Base-by-base conservation (phyloP, 129 eudicot genomes). In the Artemisia argyi region DNA sequence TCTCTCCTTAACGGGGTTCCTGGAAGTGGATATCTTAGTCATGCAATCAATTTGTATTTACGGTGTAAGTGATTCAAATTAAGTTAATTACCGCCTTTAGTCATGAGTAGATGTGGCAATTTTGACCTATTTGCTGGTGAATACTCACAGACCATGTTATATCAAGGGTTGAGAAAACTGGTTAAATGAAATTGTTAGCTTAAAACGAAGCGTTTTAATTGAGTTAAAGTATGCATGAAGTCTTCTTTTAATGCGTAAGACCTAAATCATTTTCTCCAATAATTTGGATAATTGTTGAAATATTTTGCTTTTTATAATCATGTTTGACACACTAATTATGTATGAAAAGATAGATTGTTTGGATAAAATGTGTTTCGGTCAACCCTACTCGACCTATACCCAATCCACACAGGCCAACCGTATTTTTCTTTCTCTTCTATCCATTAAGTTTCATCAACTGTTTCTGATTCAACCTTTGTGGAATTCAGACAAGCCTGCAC, bases 1-100 rank as follows among this genome's bases (percentile, higher is more conserved):
- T 73, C 77, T 48, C 77, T 73, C 65, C 77, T 73, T 61, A 73
- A 49, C 51, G 77, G 77, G 12, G 69, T 73, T 61, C 77, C 60
- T 50, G 77, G 77, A 16, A 73, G 77, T 12, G 77, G 77, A 48
- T 73, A 61, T 61, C 61, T 73, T 22, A 73, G 77, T 60, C 77
- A 73, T 50, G 77, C 77, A 30, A 73, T 73, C 19, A 73, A 73
- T 51, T 49, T 73, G 30, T 73, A 73, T 61, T 61, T 73, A 73
- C 77, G 77, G 20, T 73, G 77, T 73, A 73, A 73, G 77, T 61
- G 44, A 48, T 11, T 73, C 13, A 61, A 47, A 5, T 61, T 47
- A 2, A 22, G 48, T 30, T n/a, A n/a, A 32, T 63, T 49, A 35
- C 68, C 68, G 10, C 68, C 48, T 14, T 64, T 64, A 16, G 49